Conservation (phyloP, 257 asterid genomes). For the Rauvolfia tetraphylla region DNA sequence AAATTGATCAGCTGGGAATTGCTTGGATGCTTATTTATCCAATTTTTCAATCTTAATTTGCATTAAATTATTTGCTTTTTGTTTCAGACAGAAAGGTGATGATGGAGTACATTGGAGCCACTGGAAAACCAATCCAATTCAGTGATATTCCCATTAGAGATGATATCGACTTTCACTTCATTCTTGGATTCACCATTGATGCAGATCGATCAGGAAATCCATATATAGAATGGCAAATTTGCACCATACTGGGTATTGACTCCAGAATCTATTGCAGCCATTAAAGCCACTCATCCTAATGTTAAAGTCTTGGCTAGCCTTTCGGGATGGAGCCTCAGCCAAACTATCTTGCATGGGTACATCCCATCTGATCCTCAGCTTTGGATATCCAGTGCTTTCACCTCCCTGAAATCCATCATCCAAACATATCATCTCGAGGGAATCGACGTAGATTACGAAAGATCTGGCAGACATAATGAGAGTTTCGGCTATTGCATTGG, state of each 20-base stretch:
- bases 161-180: conserved; percentile 57
- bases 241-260: conserved; percentile 61
- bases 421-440: conserved; percentile 55
- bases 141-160: conserved; percentile 41
- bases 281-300: conserved; percentile 50
- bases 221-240: conserved; percentile 59
- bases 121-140: conserved; percentile 43
- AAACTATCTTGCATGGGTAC: conserved; percentile 50
- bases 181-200: conserved; percentile 69
- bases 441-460: conserved; percentile 64
- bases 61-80: background rate
- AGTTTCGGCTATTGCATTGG: conserved; percentile 67
- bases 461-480: conserved; percentile 33
- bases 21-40: too few relatives aligned
- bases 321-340: conserved; percentile 64
- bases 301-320: conserved; percentile 72
- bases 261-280: conserved; percentile 41
- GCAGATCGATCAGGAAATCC: conserved; percentile 51
- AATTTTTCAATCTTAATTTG: background rate
- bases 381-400: conserved; percentile 61
- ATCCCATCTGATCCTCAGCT: conserved; percentile 31
- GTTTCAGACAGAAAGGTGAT: conserved; percentile 60
- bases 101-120: conserved; percentile 89
- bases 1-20: too few relatives aligned
- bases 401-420: conserved; percentile 47